phyloP scores from a whole-genome alignment of 148 eudicot species.

The Polygonum aviculare region DNA sequence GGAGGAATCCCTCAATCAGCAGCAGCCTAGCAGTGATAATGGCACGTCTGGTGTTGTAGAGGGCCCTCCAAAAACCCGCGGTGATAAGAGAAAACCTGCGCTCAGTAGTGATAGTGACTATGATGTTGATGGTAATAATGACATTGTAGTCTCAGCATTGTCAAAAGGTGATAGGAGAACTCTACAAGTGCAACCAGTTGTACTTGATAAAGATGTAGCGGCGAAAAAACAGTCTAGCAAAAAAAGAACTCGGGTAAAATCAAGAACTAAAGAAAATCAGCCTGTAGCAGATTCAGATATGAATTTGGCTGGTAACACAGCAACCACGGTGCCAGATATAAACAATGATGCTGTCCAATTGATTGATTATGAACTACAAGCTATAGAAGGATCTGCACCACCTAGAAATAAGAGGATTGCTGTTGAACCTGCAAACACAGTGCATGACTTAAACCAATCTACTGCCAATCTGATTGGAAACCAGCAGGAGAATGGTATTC shows the following conservation, averaged over 20 bases:
- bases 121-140: constrained; percentile 71
- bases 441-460: constrained; percentile 29
- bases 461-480: constrained; percentile 21
- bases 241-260: constrained; percentile 32
- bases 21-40: constrained; percentile 67
- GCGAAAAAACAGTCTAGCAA: constrained; percentile 25
- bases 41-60: constrained; percentile 59
- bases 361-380: constrained; percentile 2
- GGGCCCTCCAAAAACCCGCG: constrained; percentile 28
- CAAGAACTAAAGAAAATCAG: constrained; percentile 23
- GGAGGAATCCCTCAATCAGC: constrained; percentile 10
- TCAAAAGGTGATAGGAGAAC: constrained; percentile 52
- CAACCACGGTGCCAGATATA: constrained; percentile 1
- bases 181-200: constrained; percentile 31
- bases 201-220: constrained; percentile 20
- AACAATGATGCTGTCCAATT: not conserved
- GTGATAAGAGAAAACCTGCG: constrained; percentile 50
- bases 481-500: constrained; percentile 25
- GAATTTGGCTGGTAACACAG: not conserved
- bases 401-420: constrained; percentile 19
- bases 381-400: constrained; percentile 13
- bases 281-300: not conserved
- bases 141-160: constrained; percentile 55
- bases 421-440: constrained; percentile 22
- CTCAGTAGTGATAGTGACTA: constrained; percentile 73